Evolutionary conservation across 2,329 filamentous ascomycete genomes (phyloP).

Genomic region (Polytolypa hystricis): DNA sequence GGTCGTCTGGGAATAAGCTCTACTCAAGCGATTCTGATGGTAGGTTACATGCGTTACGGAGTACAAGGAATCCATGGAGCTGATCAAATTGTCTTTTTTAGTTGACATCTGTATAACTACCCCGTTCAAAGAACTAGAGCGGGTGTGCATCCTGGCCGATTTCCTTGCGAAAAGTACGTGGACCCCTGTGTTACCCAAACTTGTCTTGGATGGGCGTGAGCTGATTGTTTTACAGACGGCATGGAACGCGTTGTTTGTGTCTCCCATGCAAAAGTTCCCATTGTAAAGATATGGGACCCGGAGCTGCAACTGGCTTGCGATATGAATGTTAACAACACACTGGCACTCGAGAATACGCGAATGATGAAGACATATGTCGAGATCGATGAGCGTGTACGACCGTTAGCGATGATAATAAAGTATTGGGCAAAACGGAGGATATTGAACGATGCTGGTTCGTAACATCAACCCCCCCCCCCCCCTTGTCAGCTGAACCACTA

Average conservation of each 20-base stretch:
- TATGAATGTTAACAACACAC: conserved; percentile 97
- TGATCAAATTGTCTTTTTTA: conserved; percentile 29
- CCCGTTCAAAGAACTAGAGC: conserved; percentile 73
- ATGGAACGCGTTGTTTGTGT: conserved; percentile 97
- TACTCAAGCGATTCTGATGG: conserved; percentile 95
- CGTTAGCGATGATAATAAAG: conserved; percentile 92
- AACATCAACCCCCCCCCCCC: conserved; percentile 2
- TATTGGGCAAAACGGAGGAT: conserved; percentile 90
- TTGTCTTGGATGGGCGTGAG: conserved; percentile 11
- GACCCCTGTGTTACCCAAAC: background rate
- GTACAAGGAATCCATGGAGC: background rate
- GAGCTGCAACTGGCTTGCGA: conserved; percentile 82
- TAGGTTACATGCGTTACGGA: conserved; percentile 33
- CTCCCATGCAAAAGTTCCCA: conserved; percentile 88
- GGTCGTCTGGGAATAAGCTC: conserved; percentile 90
- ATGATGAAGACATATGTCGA: conserved; percentile 98
- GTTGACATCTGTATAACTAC: conserved; percentile 98
- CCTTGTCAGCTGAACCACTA: too few relatives aligned
- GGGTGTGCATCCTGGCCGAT: conserved; percentile 81
- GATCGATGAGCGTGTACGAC: conserved; percentile 79
- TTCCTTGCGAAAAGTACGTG: conserved; percentile 71
- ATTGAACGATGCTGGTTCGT: conserved; percentile 88
- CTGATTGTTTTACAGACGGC: conserved; percentile 50
- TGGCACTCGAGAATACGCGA: conserved; percentile 88
- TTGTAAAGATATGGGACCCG: conserved; percentile 98